Evolutionary conservation across 163 green algal species (phyloP), one percentile per base, ranked within the genome.

Genomic region (Prototheca cutis): DNA sequence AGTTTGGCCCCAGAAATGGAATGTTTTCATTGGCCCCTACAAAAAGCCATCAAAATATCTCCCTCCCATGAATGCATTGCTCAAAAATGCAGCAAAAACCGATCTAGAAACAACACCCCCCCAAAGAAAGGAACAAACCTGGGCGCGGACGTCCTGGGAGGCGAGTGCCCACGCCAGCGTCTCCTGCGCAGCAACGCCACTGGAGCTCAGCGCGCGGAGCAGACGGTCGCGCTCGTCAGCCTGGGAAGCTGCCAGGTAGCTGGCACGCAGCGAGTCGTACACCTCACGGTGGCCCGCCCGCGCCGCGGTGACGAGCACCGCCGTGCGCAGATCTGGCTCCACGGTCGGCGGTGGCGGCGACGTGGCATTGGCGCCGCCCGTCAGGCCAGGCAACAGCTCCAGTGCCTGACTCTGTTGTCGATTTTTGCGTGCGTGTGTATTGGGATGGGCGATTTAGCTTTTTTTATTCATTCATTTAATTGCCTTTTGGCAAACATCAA

Each of bases 191-290:
- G 59, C 62, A 29, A 55, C 68, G 6, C 48, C 54, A 6, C 15
- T 15, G 15, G 19, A 8, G 21, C 21, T 19, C 61, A 84, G 64
- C n/a, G 73, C 74, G 23, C 34, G 4, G 32, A 84, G 58, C 40
- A 54, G 40, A 1, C 65, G 49, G 34, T 67, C 39, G 42, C 59
- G 60, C 63, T 82, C 73, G 25, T 61, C 60, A 17, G 71, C 28
- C n/a, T 73, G 62, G 17, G 19, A 48, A 28, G 73, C 63, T 7
- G 59, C 45, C 48, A 40, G 18, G 40, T 74, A 65, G 29, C 68
- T 58, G 5, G 39, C 24, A 52, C 52, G 45, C 45, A 78, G 62
- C 34, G 31, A 47, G 7, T 71, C 30, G 57, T 72, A 80, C 6
- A 65, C 40, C 13, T 65, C 36, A 15, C 48, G 33, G 40, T 66